These are phyloP conservation scores for Cylindrotheca closterium DNA, from an alignment of 108 stramenopile genomes.

Conservation along the genomic window DNA sequence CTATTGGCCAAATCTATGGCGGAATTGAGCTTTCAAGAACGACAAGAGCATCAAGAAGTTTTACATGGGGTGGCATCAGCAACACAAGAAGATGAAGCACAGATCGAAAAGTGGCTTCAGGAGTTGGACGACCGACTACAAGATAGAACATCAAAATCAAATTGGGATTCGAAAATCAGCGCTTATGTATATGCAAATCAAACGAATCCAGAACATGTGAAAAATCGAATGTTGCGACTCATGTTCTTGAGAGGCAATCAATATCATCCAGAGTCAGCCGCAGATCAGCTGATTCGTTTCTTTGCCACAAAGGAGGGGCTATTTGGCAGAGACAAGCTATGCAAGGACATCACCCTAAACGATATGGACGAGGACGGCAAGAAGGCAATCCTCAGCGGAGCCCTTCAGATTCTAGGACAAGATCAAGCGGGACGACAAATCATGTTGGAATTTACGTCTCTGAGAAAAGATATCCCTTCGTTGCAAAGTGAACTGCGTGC, in stretches of 20 bases:
- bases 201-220: constrained; percentile 24
- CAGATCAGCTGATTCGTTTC: not conserved
- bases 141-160: no score
- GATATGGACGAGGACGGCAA: constrained; percentile 23
- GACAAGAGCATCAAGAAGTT: no score
- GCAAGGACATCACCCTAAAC: not conserved
- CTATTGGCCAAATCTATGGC: no score
- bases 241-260: constrained; percentile 31
- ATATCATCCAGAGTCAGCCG: constrained; percentile 16
- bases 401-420: constrained; percentile 19
- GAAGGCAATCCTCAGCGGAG: constrained; percentile 6
- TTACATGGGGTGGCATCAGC: no score
- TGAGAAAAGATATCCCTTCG: not conserved
- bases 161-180: no score
- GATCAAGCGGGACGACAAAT: not conserved
- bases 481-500: not conserved
- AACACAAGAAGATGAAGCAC: no score
- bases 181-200: constrained; percentile 20
- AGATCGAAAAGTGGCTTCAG: no score
- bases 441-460: not conserved
- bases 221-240: constrained; percentile 20
- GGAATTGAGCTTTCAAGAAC: no score
- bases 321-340: constrained; percentile 15
- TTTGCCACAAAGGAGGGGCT: constrained; percentile 14
- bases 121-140: no score